These are phyloP conservation scores for Diaporthe sp. DNA, from an alignment of 2,329 filamentous ascomycete species.

Conservation along the genomic window DNA sequence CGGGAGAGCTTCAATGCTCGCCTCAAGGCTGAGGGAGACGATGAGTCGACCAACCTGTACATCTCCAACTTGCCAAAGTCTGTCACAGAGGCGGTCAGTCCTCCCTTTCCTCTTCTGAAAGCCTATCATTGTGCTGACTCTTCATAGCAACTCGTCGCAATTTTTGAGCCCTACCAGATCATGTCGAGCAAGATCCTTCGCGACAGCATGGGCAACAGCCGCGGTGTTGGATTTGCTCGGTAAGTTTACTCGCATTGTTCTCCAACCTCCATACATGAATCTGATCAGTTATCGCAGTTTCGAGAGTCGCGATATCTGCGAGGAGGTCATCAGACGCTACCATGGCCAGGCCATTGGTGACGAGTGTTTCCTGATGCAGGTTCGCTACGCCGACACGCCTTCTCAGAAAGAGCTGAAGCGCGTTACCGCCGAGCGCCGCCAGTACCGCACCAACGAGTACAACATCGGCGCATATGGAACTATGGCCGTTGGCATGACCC, in stretches of 20 bases:
- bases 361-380: conserved; percentile 87
- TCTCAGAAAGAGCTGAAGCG: conserved; percentile 98
- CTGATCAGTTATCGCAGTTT: conserved; percentile 72
- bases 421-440: conserved; percentile 92
- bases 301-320: conserved; percentile 88
- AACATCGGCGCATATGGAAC: conserved; percentile 80
- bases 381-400: conserved; percentile 96
- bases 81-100: conserved; percentile 87
- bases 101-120: conserved; percentile 18
- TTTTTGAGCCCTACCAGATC: conserved; percentile 85
- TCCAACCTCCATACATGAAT: conserved; percentile 45
- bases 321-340: conserved; percentile 88
- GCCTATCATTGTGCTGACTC: conserved; percentile 43
- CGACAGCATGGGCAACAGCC: conserved; percentile 91
- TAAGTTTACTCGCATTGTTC: conserved; percentile 59
- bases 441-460: conserved; percentile 97
- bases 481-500: conserved; percentile 69
- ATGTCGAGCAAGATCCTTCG: conserved; percentile 96
- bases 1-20: conserved; percentile 99
- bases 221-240: conserved; percentile 98
- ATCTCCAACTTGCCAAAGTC: conserved; percentile 96
- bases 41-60: conserved; percentile 93
- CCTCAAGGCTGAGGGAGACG: conserved; percentile 95
- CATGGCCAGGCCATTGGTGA: conserved; percentile 84
- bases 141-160: conserved; percentile 78